phyloP scores from a whole-genome alignment of 2,329 filamentous ascomycete genomes.

The Daldinia sp. region DNA sequence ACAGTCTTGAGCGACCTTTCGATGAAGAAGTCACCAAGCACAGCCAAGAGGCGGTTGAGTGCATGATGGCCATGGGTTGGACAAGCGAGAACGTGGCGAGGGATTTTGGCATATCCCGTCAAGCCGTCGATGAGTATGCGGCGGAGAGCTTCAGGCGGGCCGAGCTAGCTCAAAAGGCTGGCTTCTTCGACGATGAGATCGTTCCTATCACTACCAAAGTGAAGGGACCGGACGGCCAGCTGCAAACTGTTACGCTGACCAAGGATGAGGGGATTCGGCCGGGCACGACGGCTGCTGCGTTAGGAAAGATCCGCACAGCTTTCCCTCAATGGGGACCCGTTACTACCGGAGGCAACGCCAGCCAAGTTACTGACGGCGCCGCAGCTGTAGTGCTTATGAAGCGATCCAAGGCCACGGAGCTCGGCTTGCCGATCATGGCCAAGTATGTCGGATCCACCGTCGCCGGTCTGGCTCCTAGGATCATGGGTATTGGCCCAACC shows the following conservation, averaged over 20 bases:
- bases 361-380: constrained; percentile 93
- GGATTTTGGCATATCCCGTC: constrained; percentile 87
- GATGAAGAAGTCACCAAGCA: constrained; percentile 77
- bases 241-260: constrained; percentile 81
- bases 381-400: constrained; percentile 94
- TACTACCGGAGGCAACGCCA: constrained; percentile 93
- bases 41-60: constrained; percentile 84
- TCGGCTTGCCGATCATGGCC: constrained; percentile 90
- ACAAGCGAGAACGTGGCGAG: constrained; percentile 95
- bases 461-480: constrained; percentile 87
- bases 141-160: constrained; percentile 89
- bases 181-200: constrained; percentile 95
- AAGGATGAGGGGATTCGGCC: constrained; percentile 91
- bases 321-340: constrained; percentile 90
- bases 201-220: constrained; percentile 84
- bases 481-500: constrained; percentile 94
- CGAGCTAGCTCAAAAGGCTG: constrained; percentile 89
- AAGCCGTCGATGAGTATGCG: constrained; percentile 86
- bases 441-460: constrained; percentile 95
- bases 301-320: constrained; percentile 87
- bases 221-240: constrained; percentile 85
- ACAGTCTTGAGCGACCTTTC: constrained; percentile 78
- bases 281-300: constrained; percentile 85
- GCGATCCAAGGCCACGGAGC: constrained; percentile 85
- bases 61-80: constrained; percentile 97